phyloP scores from a whole-genome alignment of 768 basidiomycete genomes.

The Xerocomus spinulosus region DNA sequence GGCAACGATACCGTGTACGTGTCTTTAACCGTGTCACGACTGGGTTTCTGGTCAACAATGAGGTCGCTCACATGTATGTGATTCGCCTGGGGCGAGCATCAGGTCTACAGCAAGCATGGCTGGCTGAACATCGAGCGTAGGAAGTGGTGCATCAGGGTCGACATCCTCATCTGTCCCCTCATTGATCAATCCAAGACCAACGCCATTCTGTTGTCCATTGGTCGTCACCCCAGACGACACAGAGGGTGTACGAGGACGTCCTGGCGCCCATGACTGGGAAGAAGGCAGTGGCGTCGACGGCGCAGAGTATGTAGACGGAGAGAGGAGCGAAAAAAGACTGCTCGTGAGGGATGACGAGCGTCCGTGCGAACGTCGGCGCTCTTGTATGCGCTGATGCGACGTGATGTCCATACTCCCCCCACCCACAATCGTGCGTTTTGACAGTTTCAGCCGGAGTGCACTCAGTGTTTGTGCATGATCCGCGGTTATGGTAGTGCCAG shows the following conservation, averaged over 20 bases:
- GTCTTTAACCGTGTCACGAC: slow-evolving; percentile 43
- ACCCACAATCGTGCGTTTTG: slow-evolving; percentile 41
- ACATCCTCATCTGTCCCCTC: slow-evolving; percentile 40
- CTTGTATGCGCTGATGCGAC: slow-evolving; percentile 28
- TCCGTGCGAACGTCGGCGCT: slow-evolving; percentile 36
- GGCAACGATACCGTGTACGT: slow-evolving; percentile 77
- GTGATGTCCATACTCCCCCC: slow-evolving; percentile 82
- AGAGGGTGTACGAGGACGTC: slow-evolving; percentile 19
- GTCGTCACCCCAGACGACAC: slow-evolving; percentile 16
- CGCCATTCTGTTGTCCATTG: slow-evolving; percentile 14
- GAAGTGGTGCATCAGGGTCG: slow-evolving; percentile 64
- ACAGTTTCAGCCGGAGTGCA: slow-evolving; percentile 46
- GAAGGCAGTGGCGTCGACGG: slow-evolving; percentile 20
- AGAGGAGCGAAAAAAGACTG: slow-evolving; percentile 46
- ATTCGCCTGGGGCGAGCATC: slow-evolving; percentile 75
- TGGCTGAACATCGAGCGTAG: slow-evolving; percentile 82
- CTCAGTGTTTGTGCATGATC: slow-evolving; percentile 46
- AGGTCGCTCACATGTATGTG: slow-evolving; percentile 58
- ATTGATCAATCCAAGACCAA: slow-evolving; percentile 31
- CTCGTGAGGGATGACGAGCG: slow-evolving; percentile 51
- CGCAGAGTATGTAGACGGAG: slow-evolving; percentile 33
- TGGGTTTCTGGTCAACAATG: background rate
- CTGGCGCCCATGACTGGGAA: slow-evolving; percentile 23
- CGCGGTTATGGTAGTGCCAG: slow-evolving; percentile 35
- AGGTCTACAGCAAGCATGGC: slow-evolving; percentile 90